Conservation (phyloP, 257 asterid genomes). For the Scutellaria barbata region DNA sequence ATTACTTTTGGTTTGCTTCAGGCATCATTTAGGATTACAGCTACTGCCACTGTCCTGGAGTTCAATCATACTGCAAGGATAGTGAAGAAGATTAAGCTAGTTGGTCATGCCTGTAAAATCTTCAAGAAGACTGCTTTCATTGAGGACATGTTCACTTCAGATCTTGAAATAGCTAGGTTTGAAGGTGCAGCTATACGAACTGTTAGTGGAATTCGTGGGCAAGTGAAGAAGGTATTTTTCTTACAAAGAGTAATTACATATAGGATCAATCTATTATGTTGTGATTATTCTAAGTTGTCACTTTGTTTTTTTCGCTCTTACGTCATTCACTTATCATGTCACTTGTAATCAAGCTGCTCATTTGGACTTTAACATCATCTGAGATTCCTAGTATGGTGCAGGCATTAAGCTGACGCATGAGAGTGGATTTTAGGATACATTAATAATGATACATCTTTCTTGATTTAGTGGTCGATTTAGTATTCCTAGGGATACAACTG, state of each 20-base stretch:
- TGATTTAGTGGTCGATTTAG: no score
- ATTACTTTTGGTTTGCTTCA: slow-evolving; percentile 42
- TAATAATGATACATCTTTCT: no score
- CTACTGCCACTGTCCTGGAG: slow-evolving; percentile 89
- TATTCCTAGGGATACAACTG: no score
- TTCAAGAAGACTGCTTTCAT: slow-evolving; percentile 95
- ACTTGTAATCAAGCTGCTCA: background rate
- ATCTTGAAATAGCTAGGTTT: slow-evolving; percentile 97
- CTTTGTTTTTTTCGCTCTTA: background rate
- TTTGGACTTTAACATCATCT: background rate
- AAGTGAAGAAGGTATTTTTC: slow-evolving; percentile 85
- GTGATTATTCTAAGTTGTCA: background rate
- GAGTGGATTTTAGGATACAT: no score
- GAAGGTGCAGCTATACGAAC: slow-evolving; percentile 95
- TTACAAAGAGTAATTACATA: slow-evolving; percentile 1
- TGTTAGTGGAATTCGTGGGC: slow-evolving; percentile 97
- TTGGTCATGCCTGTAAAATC: slow-evolving; percentile 87
- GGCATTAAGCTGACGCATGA: background rate
- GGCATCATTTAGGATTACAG: slow-evolving; percentile 93
- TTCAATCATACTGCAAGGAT: slow-evolving; percentile 89
- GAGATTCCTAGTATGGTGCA: slow-evolving; percentile 2
- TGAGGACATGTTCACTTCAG: slow-evolving; percentile 96
- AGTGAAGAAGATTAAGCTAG: slow-evolving; percentile 90
- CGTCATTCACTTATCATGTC: background rate
- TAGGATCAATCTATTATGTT: background rate